Base-by-base conservation (phyloP, 176 grass and related monocot species). In the Ensete glaucum region DNA sequence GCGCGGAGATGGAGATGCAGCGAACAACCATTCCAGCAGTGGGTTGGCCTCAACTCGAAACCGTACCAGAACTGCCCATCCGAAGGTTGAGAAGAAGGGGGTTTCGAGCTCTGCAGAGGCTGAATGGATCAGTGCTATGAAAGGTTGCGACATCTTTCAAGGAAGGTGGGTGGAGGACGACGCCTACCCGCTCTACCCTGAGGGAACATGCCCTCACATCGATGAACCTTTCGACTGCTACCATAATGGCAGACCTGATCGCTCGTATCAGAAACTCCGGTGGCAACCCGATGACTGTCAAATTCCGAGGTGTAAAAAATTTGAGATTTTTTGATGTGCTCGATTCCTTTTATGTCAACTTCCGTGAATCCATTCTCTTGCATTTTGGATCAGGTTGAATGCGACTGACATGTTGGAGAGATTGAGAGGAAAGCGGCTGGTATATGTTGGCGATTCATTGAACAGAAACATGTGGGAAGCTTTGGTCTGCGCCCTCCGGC, bases 401-500 rank as follows among this genome's bases (percentile, higher is more conserved):
- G 75, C 88, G 0, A 89, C 79, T 1, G 82, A 90, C 69, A 97
- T 97, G 94, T 85, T 97, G 72, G 94, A 91, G 78, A 90, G 79
- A 68, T 66, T 97, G 72, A 87, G 90, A 69, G 90, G 88, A 2
- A 97, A 97, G 78, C 43, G 89, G 56, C 69, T 97, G 23, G 94
- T 86, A 66, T 97, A 87, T 68, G 72, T 97, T 53, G 90, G 94
- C 1, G 94, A 97, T 74, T 97, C 94, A 24, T 85, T 97, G 53
- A 97, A 97, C 49, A 80, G 94, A 64, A 97, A 97, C 77, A 97
- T 97, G 94, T 97, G 94, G 94, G 90, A 97, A 80, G 93, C 94
- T 26, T 85, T 97, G 12, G 90, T 97, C 62, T 97, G 94, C 62
- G 82, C 79, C 62, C 80, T 97, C 64, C 85, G 88, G 58, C 73